Base-by-base conservation (phyloP, 2,329 filamentous ascomycete species). In the Aaosphaeria arxii region DNA sequence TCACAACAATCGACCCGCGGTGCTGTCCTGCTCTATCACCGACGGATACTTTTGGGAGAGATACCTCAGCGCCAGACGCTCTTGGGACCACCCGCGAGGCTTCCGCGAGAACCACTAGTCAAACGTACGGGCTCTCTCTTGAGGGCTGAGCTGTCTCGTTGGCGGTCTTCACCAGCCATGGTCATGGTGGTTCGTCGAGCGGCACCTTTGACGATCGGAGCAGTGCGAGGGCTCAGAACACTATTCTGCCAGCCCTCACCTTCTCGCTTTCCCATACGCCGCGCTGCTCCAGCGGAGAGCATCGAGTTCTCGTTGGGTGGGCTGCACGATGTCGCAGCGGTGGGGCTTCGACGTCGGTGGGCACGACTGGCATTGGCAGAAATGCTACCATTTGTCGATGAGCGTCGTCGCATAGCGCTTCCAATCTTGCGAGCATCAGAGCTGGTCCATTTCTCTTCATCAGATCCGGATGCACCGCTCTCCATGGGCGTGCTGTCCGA, bases 271-370 rank as follows among this genome's bases (percentile, higher is more conserved):
- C 84, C 80, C 82, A 88, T 86, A 11, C 85, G 76, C 40, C 85
- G 76, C 29, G 85, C 84, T 52, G 86, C 84, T 46, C 80, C 78
- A 28, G 84, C 82, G 1, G 82, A 85, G 66, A 87, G 87, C 66
- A 85, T 75, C 6, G 73, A 71, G 49, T 79, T 81, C 55, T 83
- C 80, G 45, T 74, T 78, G 1, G 81, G 80, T 11, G 82, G 80
- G 46, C 77, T 80, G 46, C 74, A 69, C 17, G 75, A 69, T 6
- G 57, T 62, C 24, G 53, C 54, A 30, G 59, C 64, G 40, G 77
- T 79, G 5, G 80, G 82, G 53, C 80, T 83, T 50, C 82, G 78
- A 42, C 81, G 72, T 52, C 81, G 74, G 56, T 83, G 63, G 28
- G 71, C 60, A 53, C 72, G 71, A 54, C 60, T 65, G 46, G 70